Evolutionary conservation across 768 basidiomycete genomes (phyloP).

Genomic region (Tubosaeta sp.): DNA sequence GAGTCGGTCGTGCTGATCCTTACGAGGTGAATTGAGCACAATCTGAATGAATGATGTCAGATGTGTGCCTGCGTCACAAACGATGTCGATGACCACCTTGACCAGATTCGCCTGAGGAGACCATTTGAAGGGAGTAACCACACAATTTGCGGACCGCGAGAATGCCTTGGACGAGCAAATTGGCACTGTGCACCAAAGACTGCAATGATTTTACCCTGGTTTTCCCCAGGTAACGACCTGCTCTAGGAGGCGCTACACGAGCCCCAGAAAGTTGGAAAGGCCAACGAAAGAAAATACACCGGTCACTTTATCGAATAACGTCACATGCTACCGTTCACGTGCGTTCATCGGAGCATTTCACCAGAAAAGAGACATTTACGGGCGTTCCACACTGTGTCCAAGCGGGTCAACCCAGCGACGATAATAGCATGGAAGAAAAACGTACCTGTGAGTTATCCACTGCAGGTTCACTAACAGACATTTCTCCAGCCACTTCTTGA

Average conservation of each 20-base stretch:
- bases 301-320: conserved; percentile 80
- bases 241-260: conserved; percentile 53
- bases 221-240: conserved; percentile 60
- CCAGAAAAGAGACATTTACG: conserved; percentile 56
- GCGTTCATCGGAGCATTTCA: conserved; percentile 36
- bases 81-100: conserved; percentile 69
- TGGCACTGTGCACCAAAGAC: conserved; percentile 67
- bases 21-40: neutral
- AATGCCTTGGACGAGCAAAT: conserved; percentile 39
- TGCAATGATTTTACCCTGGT: conserved; percentile 51
- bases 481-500: conserved; percentile 49
- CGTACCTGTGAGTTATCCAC: conserved; percentile 50
- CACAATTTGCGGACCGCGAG: conserved; percentile 48
- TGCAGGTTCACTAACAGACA: conserved; percentile 17
- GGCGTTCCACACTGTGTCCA: conserved; percentile 74
- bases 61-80: conserved; percentile 24
- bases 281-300: conserved; percentile 45
- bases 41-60: neutral
- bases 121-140: conserved; percentile 44
- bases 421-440: neutral
- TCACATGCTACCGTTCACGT: conserved; percentile 71
- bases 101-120: conserved; percentile 61
- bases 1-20: neutral
- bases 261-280: neutral
- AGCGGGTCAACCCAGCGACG: neutral